Percentiles rank a stretch among this genome's conserved stretches.
Conservation (phyloP, 2,329 filamentous ascomycete genomes). For the Xylaria sp. region DNA sequence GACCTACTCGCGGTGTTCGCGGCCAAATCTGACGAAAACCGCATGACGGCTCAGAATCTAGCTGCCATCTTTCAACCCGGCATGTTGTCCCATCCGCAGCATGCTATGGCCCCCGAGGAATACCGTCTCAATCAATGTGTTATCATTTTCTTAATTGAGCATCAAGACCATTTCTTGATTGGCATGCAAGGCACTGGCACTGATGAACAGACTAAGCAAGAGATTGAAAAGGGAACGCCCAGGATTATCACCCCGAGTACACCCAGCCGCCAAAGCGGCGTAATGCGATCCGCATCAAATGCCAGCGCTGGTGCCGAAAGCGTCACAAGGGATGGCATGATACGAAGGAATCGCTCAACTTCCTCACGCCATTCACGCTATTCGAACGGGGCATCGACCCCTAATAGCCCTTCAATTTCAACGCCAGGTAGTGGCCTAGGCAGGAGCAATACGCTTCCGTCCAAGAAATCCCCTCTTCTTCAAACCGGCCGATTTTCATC, state of each 20-base stretch:
- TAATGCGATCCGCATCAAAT: constrained; percentile 84
- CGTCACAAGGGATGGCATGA: constrained; percentile 79
- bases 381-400: constrained; percentile 77
- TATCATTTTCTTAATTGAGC: constrained; percentile 96
- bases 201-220: constrained; percentile 78
- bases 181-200: constrained; percentile 99
- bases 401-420: constrained; percentile 68
- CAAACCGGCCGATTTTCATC: constrained; percentile 73
- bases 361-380: constrained; percentile 87
- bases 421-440: constrained; percentile 67
- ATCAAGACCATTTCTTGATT: constrained; percentile 97
- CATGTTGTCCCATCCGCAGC: constrained; percentile 90
- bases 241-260: constrained; percentile 61
- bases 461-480: constrained; percentile 83
- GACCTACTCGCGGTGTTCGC: constrained; percentile 97
- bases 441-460: constrained; percentile 91
- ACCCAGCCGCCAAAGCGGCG: constrained; percentile 64
- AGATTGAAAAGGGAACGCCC: constrained; percentile 76
- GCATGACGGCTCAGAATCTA: constrained; percentile 95
- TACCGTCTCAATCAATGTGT: constrained; percentile 97
- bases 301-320: constrained; percentile 91
- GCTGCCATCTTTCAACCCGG: constrained; percentile 98
- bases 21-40: constrained; percentile 94
- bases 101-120: constrained; percentile 95
- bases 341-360: constrained; percentile 90